These are phyloP conservation scores for Xylariaceae sp. DNA, from an alignment of 2,329 filamentous ascomycete genomes.

Conservation along the genomic window DNA sequence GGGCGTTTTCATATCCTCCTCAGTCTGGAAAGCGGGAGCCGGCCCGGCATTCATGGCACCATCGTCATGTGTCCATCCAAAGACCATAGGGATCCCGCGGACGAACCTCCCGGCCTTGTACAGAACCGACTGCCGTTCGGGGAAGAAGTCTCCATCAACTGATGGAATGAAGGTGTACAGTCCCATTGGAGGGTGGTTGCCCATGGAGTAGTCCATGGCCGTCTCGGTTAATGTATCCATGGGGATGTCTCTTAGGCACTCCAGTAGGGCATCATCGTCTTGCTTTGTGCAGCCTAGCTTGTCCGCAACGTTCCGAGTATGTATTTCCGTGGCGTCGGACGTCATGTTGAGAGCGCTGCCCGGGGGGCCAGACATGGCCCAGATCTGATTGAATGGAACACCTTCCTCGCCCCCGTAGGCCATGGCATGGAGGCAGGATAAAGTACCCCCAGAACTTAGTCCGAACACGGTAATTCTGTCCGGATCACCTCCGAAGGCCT, in stretches of 20 bases:
- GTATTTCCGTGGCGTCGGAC: constrained; percentile 18
- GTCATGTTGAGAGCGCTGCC: constrained; percentile 25
- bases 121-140: constrained; percentile 15
- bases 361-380: constrained; percentile 26
- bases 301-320: constrained; percentile 16
- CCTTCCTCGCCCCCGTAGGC: constrained; percentile 22
- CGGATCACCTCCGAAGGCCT: constrained; percentile 20
- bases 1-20: constrained; percentile 17
- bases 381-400: constrained; percentile 24
- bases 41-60: constrained; percentile 18
- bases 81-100: constrained; percentile 19
- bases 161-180: constrained; percentile 23
- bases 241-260: constrained; percentile 15
- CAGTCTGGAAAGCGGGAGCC: constrained; percentile 11
- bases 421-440: constrained; percentile 18
- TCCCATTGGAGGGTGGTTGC: constrained; percentile 19
- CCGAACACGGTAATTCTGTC: constrained; percentile 16
- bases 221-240: constrained; percentile 16
- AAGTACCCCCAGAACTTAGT: constrained; percentile 15
- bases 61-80: constrained; percentile 22
- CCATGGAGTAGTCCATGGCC: constrained; percentile 19
- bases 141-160: constrained; percentile 20
- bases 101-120: constrained; percentile 16
- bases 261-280: constrained; percentile 9
- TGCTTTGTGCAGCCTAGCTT: constrained; percentile 10